Evolutionary conservation across 2,329 filamentous ascomycete genomes (phyloP).

Genomic region (Pseudogymnoascus sp.): DNA sequence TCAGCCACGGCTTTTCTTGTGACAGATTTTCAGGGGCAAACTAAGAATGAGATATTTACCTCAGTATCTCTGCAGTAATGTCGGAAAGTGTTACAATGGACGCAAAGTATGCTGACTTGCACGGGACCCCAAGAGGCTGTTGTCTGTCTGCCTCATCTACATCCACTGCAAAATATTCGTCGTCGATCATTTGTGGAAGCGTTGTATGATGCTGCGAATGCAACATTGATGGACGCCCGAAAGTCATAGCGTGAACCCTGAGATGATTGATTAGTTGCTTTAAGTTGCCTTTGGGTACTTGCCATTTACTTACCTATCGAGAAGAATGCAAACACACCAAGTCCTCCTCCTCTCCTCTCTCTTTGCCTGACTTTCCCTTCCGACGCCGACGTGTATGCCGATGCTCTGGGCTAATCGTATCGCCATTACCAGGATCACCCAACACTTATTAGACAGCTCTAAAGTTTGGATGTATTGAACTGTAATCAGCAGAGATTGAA

Average conservation of each 20-base stretch:
- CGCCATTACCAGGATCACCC: slow-evolving; percentile 23
- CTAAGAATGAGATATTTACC: neutral
- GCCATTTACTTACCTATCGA: slow-evolving; percentile 12
- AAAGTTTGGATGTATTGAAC: slow-evolving; percentile 23
- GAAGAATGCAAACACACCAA: slow-evolving; percentile 15
- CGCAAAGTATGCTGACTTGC: slow-evolving; percentile 3
- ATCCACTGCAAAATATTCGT: slow-evolving; percentile 7
- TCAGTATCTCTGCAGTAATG: neutral
- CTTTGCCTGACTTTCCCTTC: slow-evolving; percentile 12
- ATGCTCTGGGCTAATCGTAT: slow-evolving; percentile 24
- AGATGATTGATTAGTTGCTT: neutral
- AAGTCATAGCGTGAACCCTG: slow-evolving; percentile 15
- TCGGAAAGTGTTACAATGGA: slow-evolving; percentile 4
- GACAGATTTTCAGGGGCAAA: neutral
- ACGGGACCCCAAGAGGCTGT: neutral
- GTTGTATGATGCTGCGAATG: neutral
- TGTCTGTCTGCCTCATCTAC: neutral
- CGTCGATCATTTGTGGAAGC: slow-evolving; percentile 8
- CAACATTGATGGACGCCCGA: slow-evolving; percentile 15
- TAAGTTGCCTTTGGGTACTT: neutral
- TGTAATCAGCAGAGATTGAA: slow-evolving; percentile 22
- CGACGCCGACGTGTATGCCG: slow-evolving; percentile 19
- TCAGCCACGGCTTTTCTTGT: neutral
- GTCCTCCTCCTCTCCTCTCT: slow-evolving; percentile 15
- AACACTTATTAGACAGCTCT: slow-evolving; percentile 19